These are phyloP conservation scores for Thecaphora thlaspeos DNA, from an alignment of 1,284 basidiomycete genomes.

Conservation along the genomic window DNA sequence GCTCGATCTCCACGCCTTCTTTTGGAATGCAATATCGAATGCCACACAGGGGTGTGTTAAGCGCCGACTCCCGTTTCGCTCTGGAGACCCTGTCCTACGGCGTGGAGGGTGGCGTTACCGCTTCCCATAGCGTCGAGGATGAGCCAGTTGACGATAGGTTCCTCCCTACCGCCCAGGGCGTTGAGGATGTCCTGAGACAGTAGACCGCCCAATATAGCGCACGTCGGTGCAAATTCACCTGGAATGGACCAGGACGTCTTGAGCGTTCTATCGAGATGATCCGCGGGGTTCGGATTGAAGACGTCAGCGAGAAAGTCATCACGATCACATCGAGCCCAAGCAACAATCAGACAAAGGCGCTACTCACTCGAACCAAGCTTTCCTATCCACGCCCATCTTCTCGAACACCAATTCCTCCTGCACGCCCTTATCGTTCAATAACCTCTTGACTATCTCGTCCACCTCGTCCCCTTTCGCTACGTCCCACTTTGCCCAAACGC, in stretches of 20 bases:
- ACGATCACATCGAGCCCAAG: no score
- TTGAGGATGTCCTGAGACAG: slow-evolving; percentile 93
- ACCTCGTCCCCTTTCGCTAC: background rate
- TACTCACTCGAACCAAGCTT: background rate
- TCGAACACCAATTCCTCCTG: background rate
- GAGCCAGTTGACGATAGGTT: slow-evolving; percentile 88
- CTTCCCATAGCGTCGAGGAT: slow-evolving; percentile 70
- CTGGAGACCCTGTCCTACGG: slow-evolving; percentile 4
- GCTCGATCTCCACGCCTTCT: no score
- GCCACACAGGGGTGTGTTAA: slow-evolving; percentile 1
- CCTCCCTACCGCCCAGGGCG: slow-evolving; percentile 81
- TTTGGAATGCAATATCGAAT: no score
- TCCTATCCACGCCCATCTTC: background rate
- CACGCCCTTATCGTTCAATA: slow-evolving; percentile 6
- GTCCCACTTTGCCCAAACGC: slow-evolving; percentile 63
- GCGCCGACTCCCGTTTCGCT: slow-evolving; percentile 3
- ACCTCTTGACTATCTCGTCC: slow-evolving; percentile 11
- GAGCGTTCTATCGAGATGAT: no score
- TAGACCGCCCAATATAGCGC: slow-evolving; percentile 78
- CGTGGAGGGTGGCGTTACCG: slow-evolving; percentile 8
- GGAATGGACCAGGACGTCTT: slow-evolving; percentile 1
- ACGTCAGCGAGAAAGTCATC: no score
- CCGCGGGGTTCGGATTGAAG: no score
- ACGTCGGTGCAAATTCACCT: slow-evolving; percentile 17
- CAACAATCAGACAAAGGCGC: no score